Conservation (phyloP, 2,329 filamentous ascomycete species). For the Penicillium sp. region DNA sequence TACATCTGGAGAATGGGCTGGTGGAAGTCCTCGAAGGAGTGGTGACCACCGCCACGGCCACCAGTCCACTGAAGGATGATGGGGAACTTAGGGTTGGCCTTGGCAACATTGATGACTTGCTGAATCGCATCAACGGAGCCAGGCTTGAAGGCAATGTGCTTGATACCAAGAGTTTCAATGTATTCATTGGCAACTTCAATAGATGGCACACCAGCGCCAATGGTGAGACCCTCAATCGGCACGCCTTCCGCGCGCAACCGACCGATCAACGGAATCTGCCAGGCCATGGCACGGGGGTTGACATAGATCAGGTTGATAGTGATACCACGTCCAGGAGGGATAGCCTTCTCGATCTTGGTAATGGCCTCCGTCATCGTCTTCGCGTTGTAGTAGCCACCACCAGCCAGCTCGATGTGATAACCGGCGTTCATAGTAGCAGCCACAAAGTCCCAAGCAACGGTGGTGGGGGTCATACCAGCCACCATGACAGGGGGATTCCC, state of each 20-base stretch:
- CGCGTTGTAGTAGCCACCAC: slow-evolving; percentile 61
- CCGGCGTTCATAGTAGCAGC: slow-evolving; percentile 55
- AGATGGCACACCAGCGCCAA: slow-evolving; percentile 89
- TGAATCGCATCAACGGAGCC: slow-evolving; percentile 87
- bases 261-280: slow-evolving; percentile 54
- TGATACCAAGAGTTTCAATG: slow-evolving; percentile 86
- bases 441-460: slow-evolving; percentile 71
- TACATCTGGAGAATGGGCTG: slow-evolving; percentile 91
- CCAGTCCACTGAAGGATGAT: slow-evolving; percentile 93
- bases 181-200: slow-evolving; percentile 92
- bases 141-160: slow-evolving; percentile 93
- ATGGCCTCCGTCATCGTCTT: slow-evolving; percentile 81
- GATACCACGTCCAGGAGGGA: slow-evolving; percentile 64
- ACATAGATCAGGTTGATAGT: slow-evolving; percentile 57
- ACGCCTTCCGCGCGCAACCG: slow-evolving; percentile 73
- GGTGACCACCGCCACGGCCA: slow-evolving; percentile 88
- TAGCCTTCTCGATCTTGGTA: slow-evolving; percentile 77
- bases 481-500: slow-evolving; percentile 86
- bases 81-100: slow-evolving; percentile 91
- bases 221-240: slow-evolving; percentile 87
- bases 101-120: slow-evolving; percentile 86
- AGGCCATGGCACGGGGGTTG: slow-evolving; percentile 52
- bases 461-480: slow-evolving; percentile 89
- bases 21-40: slow-evolving; percentile 95
- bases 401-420: slow-evolving; percentile 50